Evolutionary conservation across 805 yeast species (phyloP), one percentile per base, ranked within the genome.

Genomic region (Candida pseudofarinosa): DNA sequence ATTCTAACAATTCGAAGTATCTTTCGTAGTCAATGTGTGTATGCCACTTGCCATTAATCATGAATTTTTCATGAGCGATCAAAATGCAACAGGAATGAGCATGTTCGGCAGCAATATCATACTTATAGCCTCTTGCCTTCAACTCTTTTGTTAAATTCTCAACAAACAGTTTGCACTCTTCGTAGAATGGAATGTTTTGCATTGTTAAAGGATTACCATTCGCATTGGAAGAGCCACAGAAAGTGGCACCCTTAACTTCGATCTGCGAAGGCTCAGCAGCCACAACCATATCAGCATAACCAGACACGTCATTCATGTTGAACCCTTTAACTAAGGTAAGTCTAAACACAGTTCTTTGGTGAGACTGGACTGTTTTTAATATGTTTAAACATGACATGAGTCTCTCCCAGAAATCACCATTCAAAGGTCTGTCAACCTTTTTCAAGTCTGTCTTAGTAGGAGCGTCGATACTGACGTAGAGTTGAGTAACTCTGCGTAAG

Each of bases 141-240:
- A 89, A 72, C 52, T 83, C 88, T 10, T 67, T 66, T 35, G 79
- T 77, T 49, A 89, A 75, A 7, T 69, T 72, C 38, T 71, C 72
- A 3, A 88, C 97, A 61, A 89, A 89, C 5, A 62, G 67, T 52
- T 80, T 81, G 58, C 96, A 91, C 60, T 89, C 97, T 49, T 88
- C 95, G 58, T 89, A 89, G 58, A 86, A 89, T 36, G 97, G 97
- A 43, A 90, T 93, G 57, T 89, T 89, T 59, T 89, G 91, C 97
- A 89, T 89, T 2, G 97, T 88, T 51, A 89, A 71, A 38, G 96
- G 90, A 56, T 89, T 88, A 28, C 93, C 90, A 59, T 87, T 85
- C 37, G 83, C 88, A 43, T 67, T 68, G 10, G 96, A 85, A 0
- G 95, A 84, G 0, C 97, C 97, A 70, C 97, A 88, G 67, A 87